Evolutionary conservation across 2,329 filamentous ascomycete species (phyloP).

Genomic region (Xylariaceae sp.): DNA sequence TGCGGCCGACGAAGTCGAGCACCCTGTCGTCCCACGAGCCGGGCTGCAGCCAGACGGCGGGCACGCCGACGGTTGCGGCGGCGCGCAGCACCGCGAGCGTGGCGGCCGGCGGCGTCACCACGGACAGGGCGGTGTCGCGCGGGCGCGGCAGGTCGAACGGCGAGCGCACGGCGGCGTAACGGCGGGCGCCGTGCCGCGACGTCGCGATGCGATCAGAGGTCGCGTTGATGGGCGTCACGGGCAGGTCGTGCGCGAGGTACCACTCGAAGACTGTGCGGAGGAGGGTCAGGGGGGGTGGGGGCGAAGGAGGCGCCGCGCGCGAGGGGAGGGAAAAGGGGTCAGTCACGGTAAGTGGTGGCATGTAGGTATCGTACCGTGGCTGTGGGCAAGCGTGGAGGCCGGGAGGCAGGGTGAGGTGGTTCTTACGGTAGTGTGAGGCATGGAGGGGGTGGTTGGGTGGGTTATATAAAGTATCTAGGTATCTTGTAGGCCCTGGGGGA

Average conservation of each 20-base stretch:
- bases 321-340: too few species aligned
- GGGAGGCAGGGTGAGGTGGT: too few species aligned
- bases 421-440: too few species aligned
- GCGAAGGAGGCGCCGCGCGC: too few species aligned
- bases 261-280: constrained; percentile 68
- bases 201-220: constrained; percentile 57
- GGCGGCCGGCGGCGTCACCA: constrained; percentile 78
- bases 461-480: too few species aligned
- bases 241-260: constrained; percentile 72
- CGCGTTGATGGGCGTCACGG: constrained; percentile 80
- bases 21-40: constrained; percentile 77
- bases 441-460: too few species aligned
- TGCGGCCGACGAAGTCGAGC: constrained; percentile 54
- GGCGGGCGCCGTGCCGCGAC: constrained; percentile 37
- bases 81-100: constrained; percentile 70
- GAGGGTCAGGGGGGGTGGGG: too few species aligned
- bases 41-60: constrained; percentile 82
- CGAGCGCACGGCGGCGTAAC: constrained; percentile 58
- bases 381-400: too few species aligned
- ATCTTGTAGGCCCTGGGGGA: too few species aligned
- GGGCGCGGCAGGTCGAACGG: constrained; percentile 61
- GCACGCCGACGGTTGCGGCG: constrained; percentile 65
- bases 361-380: too few species aligned
- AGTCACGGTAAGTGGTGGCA: too few species aligned
- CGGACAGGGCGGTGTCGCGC: constrained; percentile 64